Evolutionary conservation across 441 rosid genomes (phyloP).

Genomic region (Euphorbia celastroides): DNA sequence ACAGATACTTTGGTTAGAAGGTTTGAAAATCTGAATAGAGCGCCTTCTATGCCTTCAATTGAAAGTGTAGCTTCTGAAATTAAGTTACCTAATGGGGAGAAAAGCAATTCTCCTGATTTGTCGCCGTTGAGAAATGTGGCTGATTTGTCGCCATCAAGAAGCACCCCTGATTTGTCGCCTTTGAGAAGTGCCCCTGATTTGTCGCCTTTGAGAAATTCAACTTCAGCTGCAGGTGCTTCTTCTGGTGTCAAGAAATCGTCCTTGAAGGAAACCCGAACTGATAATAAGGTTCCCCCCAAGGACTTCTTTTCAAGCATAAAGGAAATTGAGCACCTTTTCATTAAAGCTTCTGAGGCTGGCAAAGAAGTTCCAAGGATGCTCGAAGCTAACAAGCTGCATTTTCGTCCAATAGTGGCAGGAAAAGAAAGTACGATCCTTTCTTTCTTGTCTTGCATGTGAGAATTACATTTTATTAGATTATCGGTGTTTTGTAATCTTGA

Average conservation of each 20-base stretch:
- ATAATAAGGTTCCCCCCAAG: conserved; percentile 54
- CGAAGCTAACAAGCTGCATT: conserved; percentile 87
- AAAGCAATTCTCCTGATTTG: conserved; percentile 48
- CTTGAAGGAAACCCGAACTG: conserved; percentile 37
- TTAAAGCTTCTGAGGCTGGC: conserved; percentile 88
- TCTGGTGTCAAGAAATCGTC: conserved; percentile 42
- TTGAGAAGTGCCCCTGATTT: conserved; percentile 18
- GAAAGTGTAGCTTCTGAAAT: conserved; percentile 37
- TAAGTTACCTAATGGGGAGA: conserved; percentile 45
- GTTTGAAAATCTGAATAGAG: conserved; percentile 73
- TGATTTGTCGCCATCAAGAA: conserved; percentile 51
- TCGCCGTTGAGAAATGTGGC: conserved; percentile 40
- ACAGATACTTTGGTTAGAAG: conserved; percentile 69
- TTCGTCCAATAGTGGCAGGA: conserved; percentile 53
- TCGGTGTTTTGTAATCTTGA: neutral
- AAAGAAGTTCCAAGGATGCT: conserved; percentile 98
- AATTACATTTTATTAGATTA: neutral
- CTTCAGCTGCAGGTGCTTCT: conserved; percentile 29
- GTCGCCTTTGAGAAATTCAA: conserved; percentile 24
- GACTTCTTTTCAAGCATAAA: conserved; percentile 81
- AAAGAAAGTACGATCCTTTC: conserved; percentile 52
- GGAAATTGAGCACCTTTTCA: conserved; percentile 70
- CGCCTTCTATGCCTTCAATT: conserved; percentile 29
- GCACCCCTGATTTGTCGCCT: conserved; percentile 16
- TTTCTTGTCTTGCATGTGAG: conserved; percentile 7